Evolutionary conservation across 768 basidiomycete genomes (phyloP).

Genomic region (Trametes coccinea): DNA sequence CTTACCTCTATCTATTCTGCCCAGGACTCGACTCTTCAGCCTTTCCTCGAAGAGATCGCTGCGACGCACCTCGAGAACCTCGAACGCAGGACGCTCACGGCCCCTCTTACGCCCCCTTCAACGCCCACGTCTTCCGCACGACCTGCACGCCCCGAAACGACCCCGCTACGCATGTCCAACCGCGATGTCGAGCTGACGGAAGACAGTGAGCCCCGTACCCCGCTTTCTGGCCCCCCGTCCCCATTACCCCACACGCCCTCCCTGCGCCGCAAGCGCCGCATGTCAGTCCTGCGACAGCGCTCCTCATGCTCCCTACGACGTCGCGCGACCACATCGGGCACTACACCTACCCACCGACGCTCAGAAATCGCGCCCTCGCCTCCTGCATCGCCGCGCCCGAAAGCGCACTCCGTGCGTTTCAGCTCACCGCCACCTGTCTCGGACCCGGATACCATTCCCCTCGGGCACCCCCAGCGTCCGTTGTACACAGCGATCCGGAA

Average conservation of each 20-base stretch:
- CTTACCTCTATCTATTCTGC: neutral
- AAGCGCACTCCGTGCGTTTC: slow-evolving; percentile 15
- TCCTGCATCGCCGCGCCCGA: slow-evolving; percentile 3
- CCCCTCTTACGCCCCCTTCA: neutral
- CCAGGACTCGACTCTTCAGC: slow-evolving; percentile 18
- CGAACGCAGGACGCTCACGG: neutral
- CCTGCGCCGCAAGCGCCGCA: slow-evolving; percentile 23
- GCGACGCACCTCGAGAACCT: slow-evolving; percentile 11
- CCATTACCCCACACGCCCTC: slow-evolving; percentile 14
- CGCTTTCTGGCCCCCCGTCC: slow-evolving; percentile 7
- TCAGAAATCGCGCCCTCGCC: slow-evolving; percentile 6
- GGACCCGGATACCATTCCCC: slow-evolving; percentile 15
- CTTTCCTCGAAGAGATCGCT: slow-evolving; percentile 21
- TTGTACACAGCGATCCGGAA: slow-evolving; percentile 32
- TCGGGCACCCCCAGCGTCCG: slow-evolving; percentile 27
- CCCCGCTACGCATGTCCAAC: slow-evolving; percentile 14
- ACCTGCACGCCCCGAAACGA: slow-evolving; percentile 8
- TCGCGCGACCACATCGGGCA: slow-evolving; percentile 13
- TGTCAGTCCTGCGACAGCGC: slow-evolving; percentile 24
- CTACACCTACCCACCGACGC: slow-evolving; percentile 5
- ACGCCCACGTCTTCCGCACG: slow-evolving; percentile 3
- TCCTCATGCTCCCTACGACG: slow-evolving; percentile 30
- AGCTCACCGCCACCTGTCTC: slow-evolving; percentile 11
- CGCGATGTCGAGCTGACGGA: slow-evolving; percentile 4
- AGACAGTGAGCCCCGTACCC: slow-evolving; percentile 15